phyloP scores from a whole-genome alignment of 1,139 yeast species.

The Eremothecium gossypii region DNA sequence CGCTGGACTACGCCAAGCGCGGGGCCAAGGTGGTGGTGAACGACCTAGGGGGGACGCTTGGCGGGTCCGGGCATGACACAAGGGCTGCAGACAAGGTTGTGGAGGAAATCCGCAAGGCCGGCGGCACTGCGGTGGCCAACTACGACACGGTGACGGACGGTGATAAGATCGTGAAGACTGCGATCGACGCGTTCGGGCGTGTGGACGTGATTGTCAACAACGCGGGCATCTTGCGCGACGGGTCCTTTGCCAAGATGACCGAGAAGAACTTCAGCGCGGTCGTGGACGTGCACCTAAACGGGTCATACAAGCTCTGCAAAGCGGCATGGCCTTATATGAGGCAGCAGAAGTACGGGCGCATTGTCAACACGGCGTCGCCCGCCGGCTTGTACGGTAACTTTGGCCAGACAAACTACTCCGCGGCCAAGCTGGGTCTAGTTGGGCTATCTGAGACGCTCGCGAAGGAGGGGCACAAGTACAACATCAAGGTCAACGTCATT shows the following conservation, averaged over 20 bases:
- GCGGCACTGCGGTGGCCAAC: constrained; percentile 89
- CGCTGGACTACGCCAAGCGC: constrained; percentile 74
- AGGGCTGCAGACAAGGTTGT: constrained; percentile 87
- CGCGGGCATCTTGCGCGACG: constrained; percentile 81
- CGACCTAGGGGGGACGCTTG: constrained; percentile 79
- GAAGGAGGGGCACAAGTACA: constrained; percentile 81
- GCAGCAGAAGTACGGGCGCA: constrained; percentile 78
- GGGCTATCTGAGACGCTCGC: constrained; percentile 93
- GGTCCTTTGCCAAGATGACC: constrained; percentile 65
- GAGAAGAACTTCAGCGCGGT: constrained; percentile 74
- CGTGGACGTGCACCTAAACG: constrained; percentile 78
- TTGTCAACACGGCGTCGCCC: constrained; percentile 88
- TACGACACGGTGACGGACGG: constrained; percentile 88
- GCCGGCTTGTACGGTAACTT: constrained; percentile 96
- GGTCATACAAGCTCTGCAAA: constrained; percentile 75
- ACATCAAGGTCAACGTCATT: constrained; percentile 76
- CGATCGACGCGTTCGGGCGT: constrained; percentile 77
- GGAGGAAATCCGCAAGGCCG: constrained; percentile 58
- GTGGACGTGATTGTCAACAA: constrained; percentile 87
- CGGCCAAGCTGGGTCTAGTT: constrained; percentile 83
- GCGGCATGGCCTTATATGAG: constrained; percentile 93
- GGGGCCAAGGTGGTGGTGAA: constrained; percentile 92
- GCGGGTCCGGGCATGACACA: constrained; percentile 57
- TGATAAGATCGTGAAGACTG: constrained; percentile 77
- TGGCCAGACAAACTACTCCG: constrained; percentile 94